Conservation (phyloP, 2,329 filamentous ascomycete genomes). For the Colletotrichum sp. region DNA sequence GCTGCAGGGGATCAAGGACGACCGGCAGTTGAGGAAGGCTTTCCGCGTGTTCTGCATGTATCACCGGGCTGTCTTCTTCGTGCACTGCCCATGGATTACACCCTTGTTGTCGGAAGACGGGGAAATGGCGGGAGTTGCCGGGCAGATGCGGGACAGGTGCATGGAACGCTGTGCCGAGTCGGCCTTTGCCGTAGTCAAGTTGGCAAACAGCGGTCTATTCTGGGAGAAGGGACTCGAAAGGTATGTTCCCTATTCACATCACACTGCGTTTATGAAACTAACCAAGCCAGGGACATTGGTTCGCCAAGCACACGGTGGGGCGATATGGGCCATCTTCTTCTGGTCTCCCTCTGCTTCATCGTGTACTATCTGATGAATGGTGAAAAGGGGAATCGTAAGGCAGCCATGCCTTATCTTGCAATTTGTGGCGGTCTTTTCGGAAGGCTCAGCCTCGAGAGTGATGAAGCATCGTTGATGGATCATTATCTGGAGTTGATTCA, state of each 20-base stretch:
- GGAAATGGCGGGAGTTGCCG: background rate
- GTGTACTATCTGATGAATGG: slow-evolving; percentile 9
- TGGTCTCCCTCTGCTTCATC: slow-evolving; percentile 15
- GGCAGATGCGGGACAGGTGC: background rate
- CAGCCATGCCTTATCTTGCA: slow-evolving; percentile 7
- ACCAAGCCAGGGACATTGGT: background rate
- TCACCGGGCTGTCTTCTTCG: background rate
- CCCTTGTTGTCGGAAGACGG: background rate
- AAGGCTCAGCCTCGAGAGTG: background rate
- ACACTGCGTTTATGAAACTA: background rate
- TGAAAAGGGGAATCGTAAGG: background rate
- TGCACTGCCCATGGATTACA: slow-evolving; percentile 9
- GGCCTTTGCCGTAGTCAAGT: slow-evolving; percentile 5
- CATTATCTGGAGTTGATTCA: slow-evolving; percentile 12
- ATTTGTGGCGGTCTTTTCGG: slow-evolving; percentile 11
- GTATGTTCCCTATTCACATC: background rate
- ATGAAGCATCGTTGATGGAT: slow-evolving; percentile 1
- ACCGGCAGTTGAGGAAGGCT: background rate
- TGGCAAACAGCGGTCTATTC: slow-evolving; percentile 4
- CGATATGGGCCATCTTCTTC: slow-evolving; percentile 9
- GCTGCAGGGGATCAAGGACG: background rate
- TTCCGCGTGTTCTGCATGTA: slow-evolving; percentile 17
- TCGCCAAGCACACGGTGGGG: slow-evolving; percentile 1
- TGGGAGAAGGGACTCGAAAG: slow-evolving; percentile 6
- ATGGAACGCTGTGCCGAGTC: slow-evolving; percentile 7